Percentiles rank a stretch among this genome's conserved stretches.
Evolutionary conservation across 768 basidiomycete genomes (phyloP).

Genomic region (Boletus subcaerulescens): DNA sequence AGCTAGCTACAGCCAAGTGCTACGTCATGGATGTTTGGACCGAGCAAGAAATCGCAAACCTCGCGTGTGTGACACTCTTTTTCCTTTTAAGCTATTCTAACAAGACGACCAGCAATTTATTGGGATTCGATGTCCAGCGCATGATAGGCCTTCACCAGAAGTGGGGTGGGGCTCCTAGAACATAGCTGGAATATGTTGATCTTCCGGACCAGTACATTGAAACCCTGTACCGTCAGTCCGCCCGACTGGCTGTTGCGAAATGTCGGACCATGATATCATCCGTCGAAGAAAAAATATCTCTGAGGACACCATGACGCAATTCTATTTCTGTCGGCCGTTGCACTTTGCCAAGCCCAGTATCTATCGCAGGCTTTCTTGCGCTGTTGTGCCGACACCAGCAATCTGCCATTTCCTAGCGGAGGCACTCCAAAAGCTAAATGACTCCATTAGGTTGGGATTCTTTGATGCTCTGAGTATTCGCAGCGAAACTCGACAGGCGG

Average conservation of each 20-base stretch:
- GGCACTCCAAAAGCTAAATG: background rate
- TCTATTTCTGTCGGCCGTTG: background rate
- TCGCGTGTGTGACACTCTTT: background rate
- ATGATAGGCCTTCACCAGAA: background rate
- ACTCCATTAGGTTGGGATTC: background rate
- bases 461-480: background rate
- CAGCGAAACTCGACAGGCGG: background rate
- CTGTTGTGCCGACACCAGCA: background rate
- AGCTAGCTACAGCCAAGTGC: background rate
- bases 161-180: background rate
- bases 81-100: background rate
- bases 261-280: background rate
- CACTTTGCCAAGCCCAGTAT: accelerated
- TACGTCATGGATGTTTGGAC: constrained; percentile 5
- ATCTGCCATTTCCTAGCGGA: background rate
- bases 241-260: background rate
- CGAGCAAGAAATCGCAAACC: background rate
- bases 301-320: background rate
- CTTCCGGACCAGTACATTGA: background rate
- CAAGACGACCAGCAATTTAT: background rate
- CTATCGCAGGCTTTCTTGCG: accelerated
- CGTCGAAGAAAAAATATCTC: too few relatives aligned
- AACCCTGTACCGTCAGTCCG: background rate
- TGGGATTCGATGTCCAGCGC: background rate
- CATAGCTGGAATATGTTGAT: too few relatives aligned